Percentiles rank a stretch among this genome's conserved stretches.
Conservation (phyloP, 202 grass and related monocot genomes). For the Eragrostis tef region DNA sequence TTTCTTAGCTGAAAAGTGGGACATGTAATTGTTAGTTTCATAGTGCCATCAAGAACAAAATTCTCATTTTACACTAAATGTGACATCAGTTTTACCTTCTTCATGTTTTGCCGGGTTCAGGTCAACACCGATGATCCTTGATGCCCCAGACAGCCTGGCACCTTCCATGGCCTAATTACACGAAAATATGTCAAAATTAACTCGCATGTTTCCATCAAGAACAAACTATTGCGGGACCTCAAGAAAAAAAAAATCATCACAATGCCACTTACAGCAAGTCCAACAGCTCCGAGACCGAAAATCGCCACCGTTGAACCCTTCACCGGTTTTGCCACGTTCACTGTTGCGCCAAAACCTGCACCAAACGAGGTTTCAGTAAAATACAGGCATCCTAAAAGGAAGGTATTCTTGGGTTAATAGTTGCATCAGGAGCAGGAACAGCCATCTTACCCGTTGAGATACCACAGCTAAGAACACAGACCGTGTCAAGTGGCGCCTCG, state of each 20-base stretch:
- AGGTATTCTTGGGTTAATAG: not conserved
- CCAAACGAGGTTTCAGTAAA: not conserved
- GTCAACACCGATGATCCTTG: slow-evolving; percentile 76
- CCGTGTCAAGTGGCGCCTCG: slow-evolving; percentile 65
- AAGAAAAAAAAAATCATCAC: not conserved
- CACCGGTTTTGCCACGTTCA: slow-evolving; percentile 71
- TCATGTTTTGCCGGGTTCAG: slow-evolving; percentile 72
- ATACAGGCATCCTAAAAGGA: not conserved
- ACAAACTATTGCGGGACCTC: not conserved
- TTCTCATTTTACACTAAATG: not conserved
- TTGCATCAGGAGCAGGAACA: not conserved
- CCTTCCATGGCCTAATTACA: slow-evolving; percentile 73
- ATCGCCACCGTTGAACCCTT: slow-evolving; percentile 68
- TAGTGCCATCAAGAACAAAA: not conserved
- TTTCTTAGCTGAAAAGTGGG: slow-evolving; percentile 59
- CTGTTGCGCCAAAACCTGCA: slow-evolving; percentile 67
- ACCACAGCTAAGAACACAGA: slow-evolving; percentile 76
- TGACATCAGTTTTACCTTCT: slow-evolving; percentile 44
- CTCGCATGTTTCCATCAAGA: not conserved
- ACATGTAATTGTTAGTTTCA: not conserved
- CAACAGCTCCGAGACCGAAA: slow-evolving; percentile 78
- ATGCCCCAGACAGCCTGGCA: slow-evolving; percentile 66
- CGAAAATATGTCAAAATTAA: not conserved
- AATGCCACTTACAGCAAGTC: slow-evolving; percentile 63
- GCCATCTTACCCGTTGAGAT: slow-evolving; percentile 66